A percentile compares a stretch with the other conserved stretches of the same genome.
Conservation (phyloP, 129 eudicot genomes). For the Chrysanthemum makinoi region DNA sequence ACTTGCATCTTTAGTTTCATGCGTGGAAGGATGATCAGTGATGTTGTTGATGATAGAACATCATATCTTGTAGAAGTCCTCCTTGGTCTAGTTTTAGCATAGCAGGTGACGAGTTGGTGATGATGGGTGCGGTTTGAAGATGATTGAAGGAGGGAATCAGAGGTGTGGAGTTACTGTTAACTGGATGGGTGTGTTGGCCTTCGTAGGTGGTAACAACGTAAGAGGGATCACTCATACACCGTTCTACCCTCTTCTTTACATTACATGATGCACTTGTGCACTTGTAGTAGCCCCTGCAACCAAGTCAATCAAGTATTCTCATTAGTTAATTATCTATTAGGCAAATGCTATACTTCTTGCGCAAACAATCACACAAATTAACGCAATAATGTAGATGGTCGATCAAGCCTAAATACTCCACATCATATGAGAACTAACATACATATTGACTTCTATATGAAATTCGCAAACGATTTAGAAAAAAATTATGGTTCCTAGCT, state of each 20-base stretch:
- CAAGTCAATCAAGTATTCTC: not conserved
- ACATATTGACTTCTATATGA: too few species aligned
- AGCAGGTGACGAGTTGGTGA: conserved; percentile 1
- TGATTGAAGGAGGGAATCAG: conserved; percentile 2
- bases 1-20: not conserved
- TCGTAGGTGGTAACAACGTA: conserved; percentile 80
- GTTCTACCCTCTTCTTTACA: conserved; percentile 86
- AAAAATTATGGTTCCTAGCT: too few species aligned
- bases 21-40: too few species aligned
- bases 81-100: conserved; percentile 19
- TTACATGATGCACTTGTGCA: conserved; percentile 73
- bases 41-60: conserved; percentile 5
- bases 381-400: too few species aligned
- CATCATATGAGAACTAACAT: too few species aligned
- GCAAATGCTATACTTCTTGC: too few species aligned
- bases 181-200: conserved; percentile 74
- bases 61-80: conserved; percentile 33
- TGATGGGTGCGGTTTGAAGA: not conserved
- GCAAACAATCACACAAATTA: too few species aligned
- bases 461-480: too few species aligned
- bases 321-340: too few species aligned
- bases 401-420: too few species aligned
- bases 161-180: conserved; percentile 17
- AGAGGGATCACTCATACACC: conserved; percentile 49
- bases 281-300: conserved; percentile 72